Base-by-base conservation (phyloP, 345 rosid genomes). In the Rhizophora apiculata region DNA sequence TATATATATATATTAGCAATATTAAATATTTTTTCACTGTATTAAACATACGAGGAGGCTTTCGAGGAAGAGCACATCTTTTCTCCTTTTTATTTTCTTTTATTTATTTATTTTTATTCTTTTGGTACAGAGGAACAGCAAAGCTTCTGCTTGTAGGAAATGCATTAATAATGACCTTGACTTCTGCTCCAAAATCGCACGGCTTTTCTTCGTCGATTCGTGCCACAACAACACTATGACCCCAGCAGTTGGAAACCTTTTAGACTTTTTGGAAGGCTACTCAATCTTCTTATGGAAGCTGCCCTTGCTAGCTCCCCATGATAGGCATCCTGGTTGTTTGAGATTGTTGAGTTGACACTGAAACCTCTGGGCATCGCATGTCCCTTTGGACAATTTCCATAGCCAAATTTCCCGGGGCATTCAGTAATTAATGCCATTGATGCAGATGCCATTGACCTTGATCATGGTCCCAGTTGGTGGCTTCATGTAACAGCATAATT, bases 201-300 rank as follows among this genome's bases (percentile, higher is more conserved):
- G 24, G 24, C 24, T 74, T 70, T 27, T 93, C 98, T 72, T 93
- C 98, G 65, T 93, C 97, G 32, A 93, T 93, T 78, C 85, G 83
- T 72, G 89, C 96, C 53, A 90, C 80, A 6, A 70, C 81, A 39
- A 75, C 82, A 70, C 82, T 83, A 3, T 18, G 51, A 72, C 83
- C 84, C 67, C 88, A 4, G 34, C 6, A 3, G 34, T 64, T 6
- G 56, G 63, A 39, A 65, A 22, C 61, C 46, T 21, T 60, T 5
- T 2, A 5, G 59, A 8, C 18, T 30, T 43, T 36, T 20, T 51
- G 27, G 55, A 32, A 52, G 72, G 6, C 51, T 56, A 24, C 63
- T 62, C 5, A 71, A 70, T 63, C 72, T 81, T 63, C 77, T 85
- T 2, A 74, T 46, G 4, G 96, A 82, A 54, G 90, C 87, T n/a